Evolutionary conservation across 192 early-diverging fungal genomes (phyloP).

Genomic region (Glomus cerebriforme): DNA sequence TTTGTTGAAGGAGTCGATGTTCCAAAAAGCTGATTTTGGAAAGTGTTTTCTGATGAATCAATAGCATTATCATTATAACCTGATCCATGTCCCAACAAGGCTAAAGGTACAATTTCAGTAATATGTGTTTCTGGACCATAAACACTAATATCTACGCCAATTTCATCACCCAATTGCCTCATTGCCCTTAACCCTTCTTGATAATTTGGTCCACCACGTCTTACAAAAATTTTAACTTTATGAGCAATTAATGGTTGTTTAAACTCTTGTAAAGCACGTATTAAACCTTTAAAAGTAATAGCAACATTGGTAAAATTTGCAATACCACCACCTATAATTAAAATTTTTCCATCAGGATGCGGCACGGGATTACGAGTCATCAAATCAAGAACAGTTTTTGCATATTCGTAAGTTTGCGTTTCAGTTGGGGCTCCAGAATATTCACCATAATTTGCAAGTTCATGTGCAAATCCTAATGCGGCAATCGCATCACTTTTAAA

Average conservation of each 20-base stretch:
- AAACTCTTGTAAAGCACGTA: constrained; percentile 91
- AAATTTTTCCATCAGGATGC: constrained; percentile 91
- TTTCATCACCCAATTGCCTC: constrained; percentile 87
- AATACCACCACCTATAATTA: constrained; percentile 99
- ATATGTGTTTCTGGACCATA: constrained; percentile 98
- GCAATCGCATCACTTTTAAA: constrained; percentile 90
- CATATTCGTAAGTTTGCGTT: constrained; percentile 98
- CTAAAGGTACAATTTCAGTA: constrained; percentile 97
- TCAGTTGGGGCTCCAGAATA: constrained; percentile 99
- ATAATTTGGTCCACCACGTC: constrained; percentile 98
- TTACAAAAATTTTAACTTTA: constrained; percentile 93
- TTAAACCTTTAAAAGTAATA: constrained; percentile 99
- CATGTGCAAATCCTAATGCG: constrained; percentile 88
- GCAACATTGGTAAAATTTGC: constrained; percentile 99
- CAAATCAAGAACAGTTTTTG: constrained; percentile 96
- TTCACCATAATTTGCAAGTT: constrained; percentile 99
- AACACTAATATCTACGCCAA: constrained; percentile 93
- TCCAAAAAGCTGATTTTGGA: constrained; percentile 62
- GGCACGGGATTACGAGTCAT: constrained; percentile 85
- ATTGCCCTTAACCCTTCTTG: constrained; percentile 98
- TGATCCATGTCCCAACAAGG: constrained; percentile 70
- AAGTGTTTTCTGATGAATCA: constrained; percentile 58
- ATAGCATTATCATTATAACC: constrained; percentile 45
- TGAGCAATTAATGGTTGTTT: constrained; percentile 83
- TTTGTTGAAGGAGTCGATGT: constrained; percentile 37